Base-by-base conservation (phyloP, 176 grass and related monocot species). In the Bromus sterilis region DNA sequence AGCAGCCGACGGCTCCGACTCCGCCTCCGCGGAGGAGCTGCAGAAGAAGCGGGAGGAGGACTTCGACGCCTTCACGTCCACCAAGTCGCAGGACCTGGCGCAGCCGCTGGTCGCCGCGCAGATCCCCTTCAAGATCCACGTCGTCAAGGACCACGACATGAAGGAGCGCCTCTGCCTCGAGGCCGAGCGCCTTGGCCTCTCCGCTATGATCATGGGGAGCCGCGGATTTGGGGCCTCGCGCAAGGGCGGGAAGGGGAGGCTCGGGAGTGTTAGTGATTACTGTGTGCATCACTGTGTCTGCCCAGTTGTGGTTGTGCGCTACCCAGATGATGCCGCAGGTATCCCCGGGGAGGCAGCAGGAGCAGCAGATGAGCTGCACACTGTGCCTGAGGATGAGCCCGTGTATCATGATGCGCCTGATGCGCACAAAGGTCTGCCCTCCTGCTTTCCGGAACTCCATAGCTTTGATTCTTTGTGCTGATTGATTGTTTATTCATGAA, bases 91-190 rank as follows among this genome's bases (percentile, higher is more conserved):
- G 84, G 89, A 94, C 78, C 84, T 97, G 25, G 94, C 91, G 63
- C 91, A 94, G 81, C 91, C 94, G 34, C 91, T 97, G 1, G 94
- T 88, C 28, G 91, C 68, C 35, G 91, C 91, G 24, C 87, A 89
- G 78, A 97, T 97, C 87, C 91, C 89, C 26, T 97, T 89, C 26
- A 97, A 94, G 91, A 89, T 97, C 81, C 94, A 97, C 49, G 80
- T 97, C 65, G 94, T 94, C 3, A 94, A 97, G 87, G 94, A 97
- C 68, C 94, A 97, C 82, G 94, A 97, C 91, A 97, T 97, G 94
- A 97, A 94, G 87, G 94, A 97, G 87, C 82, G 94, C 9, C 89
- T 97, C 73, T 97, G 94, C 70, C 89, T 97, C 15, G 94, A 97
- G 87, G 86, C 92, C 1, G 94, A 97, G 82, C 83, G 91, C n/a